phyloP scores from a whole-genome alignment of 2,329 filamentous ascomycete genomes.

The Botrytis paeoniae region DNA sequence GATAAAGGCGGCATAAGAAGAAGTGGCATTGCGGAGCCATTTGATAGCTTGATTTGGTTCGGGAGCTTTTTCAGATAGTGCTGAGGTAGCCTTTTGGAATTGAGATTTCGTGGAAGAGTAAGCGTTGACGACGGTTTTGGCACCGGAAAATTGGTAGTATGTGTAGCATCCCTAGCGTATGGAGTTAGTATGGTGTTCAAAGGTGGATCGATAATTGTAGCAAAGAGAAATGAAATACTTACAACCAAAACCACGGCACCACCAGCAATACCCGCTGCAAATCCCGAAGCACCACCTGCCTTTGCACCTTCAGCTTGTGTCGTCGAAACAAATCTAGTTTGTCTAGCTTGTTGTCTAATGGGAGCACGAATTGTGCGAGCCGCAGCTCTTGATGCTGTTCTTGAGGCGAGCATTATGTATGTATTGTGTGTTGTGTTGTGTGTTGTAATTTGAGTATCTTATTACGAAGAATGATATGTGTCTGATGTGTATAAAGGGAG shows the following conservation, averaged over 20 bases:
- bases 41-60: conserved; percentile 64
- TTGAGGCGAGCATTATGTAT: conserved; percentile 28
- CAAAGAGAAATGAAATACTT: neutral
- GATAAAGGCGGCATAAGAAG: conserved; percentile 68
- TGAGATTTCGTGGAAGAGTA: conserved; percentile 57
- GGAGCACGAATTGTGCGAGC: conserved; percentile 22
- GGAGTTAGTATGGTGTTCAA: neutral
- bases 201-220: neutral
- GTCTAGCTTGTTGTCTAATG: conserved; percentile 33
- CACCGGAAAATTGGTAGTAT: conserved; percentile 52
- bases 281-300: conserved; percentile 39
- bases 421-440: neutral
- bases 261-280: conserved; percentile 50
- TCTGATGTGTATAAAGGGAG: neutral
- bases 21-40: conserved; percentile 63
- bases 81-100: conserved; percentile 57
- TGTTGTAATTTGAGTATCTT: neutral
- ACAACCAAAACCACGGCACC: conserved; percentile 45
- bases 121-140: conserved; percentile 44
- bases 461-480: neutral
- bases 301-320: conserved; percentile 28
- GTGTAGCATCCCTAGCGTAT: conserved; percentile 44
- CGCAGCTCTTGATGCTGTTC: conserved; percentile 28
- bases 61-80: conserved; percentile 60
- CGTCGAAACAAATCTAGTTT: conserved; percentile 28